A percentile compares a stretch with the other conserved stretches of the same genome.
Conservation (phyloP, 2,329 filamentous ascomycete genomes). For the Ophiostoma piceae region DNA sequence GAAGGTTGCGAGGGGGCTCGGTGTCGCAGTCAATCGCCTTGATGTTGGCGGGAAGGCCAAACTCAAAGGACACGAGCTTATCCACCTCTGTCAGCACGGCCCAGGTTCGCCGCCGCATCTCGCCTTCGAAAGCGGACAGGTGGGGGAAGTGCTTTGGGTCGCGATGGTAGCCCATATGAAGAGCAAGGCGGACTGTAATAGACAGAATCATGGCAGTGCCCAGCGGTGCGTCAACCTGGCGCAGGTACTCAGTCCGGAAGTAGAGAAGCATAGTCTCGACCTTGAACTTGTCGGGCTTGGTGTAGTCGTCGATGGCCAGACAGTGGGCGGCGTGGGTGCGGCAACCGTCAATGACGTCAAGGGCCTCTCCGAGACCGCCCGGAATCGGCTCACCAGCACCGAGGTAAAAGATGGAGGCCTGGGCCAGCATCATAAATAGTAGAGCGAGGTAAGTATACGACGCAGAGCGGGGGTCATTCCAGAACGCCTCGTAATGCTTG, state of each 20-base stretch:
- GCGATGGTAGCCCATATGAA: constrained; percentile 44
- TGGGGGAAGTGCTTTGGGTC: constrained; percentile 41
- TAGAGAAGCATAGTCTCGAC: constrained; percentile 32
- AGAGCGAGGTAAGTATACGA: constrained; percentile 32
- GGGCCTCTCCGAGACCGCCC: constrained; percentile 26
- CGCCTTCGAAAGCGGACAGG: constrained; percentile 45
- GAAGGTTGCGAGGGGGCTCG: constrained; percentile 42
- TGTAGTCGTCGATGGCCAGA: constrained; percentile 33
- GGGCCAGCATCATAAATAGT: constrained; percentile 32
- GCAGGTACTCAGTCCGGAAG: constrained; percentile 31
- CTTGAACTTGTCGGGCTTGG: constrained; percentile 31
- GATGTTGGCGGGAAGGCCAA: constrained; percentile 49
- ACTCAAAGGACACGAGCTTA: constrained; percentile 46
- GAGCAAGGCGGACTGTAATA: constrained; percentile 31
- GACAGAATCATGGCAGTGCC: constrained; percentile 32
- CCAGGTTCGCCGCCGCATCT: constrained; percentile 50
- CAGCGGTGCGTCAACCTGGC: constrained; percentile 28
- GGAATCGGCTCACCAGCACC: constrained; percentile 28
- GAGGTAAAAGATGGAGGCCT: constrained; percentile 31
- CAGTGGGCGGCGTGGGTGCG: constrained; percentile 31
- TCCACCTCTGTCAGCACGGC: constrained; percentile 43
- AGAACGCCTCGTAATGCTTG: constrained; percentile 32
- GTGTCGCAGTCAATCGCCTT: constrained; percentile 45
- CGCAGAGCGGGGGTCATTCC: constrained; percentile 26
- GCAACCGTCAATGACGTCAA: constrained; percentile 29